These are phyloP conservation scores for Glaciozyma antarctica DNA, from an alignment of 768 basidiomycete genomes.

Conservation along the genomic window DNA sequence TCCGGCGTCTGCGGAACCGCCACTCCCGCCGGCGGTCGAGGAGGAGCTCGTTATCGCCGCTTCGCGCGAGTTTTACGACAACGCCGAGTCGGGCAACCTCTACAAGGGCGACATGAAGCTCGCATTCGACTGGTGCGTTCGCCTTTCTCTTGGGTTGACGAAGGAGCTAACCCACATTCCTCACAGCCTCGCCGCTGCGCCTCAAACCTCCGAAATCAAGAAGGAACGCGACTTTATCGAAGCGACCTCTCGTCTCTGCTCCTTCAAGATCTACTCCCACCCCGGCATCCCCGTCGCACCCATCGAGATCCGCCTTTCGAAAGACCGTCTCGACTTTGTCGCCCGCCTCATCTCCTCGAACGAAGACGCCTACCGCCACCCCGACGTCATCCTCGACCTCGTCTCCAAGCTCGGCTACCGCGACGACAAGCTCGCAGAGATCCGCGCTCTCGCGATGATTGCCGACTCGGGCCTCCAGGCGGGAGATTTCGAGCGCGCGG, in stretches of 20 bases:
- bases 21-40: conserved; percentile 44
- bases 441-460: conserved; percentile 80
- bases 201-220: conserved; percentile 51
- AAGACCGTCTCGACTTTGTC: conserved; percentile 77
- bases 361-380: conserved; percentile 78
- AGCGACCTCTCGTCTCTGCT: conserved; percentile 88
- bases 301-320: conserved; percentile 83
- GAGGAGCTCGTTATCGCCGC: conserved; percentile 73
- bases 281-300: conserved; percentile 73
- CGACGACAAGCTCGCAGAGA: conserved; percentile 59
- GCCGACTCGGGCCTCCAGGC: conserved; percentile 73
- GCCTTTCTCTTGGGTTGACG: background rate
- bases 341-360: conserved; percentile 76
- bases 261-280: conserved; percentile 69
- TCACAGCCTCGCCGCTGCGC: conserved; percentile 64
- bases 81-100: conserved; percentile 82
- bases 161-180: background rate
- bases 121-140: conserved; percentile 80
- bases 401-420: conserved; percentile 75
- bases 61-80: conserved; percentile 88
- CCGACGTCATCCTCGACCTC: conserved; percentile 83
- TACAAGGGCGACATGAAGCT: conserved; percentile 91
- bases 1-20: conserved; percentile 35
- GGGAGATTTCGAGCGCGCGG: conserved; percentile 68
- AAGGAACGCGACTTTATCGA: conserved; percentile 88